Percentiles rank a stretch among this genome's conserved stretches.
Conservation (phyloP, 176 grass and related monocot species). For the Oryza longistaminata region DNA sequence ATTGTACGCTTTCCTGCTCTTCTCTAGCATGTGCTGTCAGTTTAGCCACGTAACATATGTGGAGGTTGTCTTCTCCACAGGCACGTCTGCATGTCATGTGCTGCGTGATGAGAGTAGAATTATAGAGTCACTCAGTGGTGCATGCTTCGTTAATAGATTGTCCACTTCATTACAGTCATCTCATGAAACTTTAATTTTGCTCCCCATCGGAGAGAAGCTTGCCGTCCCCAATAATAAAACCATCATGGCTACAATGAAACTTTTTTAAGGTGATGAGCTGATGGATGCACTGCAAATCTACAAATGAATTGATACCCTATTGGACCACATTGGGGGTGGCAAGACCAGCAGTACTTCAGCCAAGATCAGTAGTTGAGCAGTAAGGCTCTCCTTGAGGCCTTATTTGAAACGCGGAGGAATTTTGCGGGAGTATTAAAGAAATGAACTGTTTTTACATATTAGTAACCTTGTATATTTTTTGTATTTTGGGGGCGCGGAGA, state of each 20-base stretch:
- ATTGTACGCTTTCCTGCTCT: neutral
- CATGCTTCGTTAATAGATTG: neutral
- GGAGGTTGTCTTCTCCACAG: slow-evolving; percentile 20
- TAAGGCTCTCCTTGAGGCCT: too few species aligned
- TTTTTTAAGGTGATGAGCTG: neutral
- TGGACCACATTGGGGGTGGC: neutral
- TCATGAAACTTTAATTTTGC: neutral
- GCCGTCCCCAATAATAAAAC: neutral
- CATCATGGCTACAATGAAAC: neutral
- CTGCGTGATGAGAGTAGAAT: neutral
- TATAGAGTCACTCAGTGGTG: neutral
- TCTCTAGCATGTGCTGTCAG: neutral
- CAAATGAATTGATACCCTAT: neutral
- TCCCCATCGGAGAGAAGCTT: neutral
- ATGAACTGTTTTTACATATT: too few species aligned
- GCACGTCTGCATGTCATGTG: slow-evolving; percentile 2
- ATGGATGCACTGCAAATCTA: too few species aligned
- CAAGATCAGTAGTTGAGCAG: neutral
- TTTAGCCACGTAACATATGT: neutral
- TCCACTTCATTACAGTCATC: neutral
- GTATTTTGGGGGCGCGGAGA: too few species aligned
- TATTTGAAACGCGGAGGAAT: too few species aligned
- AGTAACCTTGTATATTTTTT: too few species aligned
- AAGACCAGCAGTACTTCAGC: neutral
- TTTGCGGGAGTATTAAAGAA: too few species aligned